Evolutionary conservation across 371 early-diverging fungal species (phyloP), one percentile per base, ranked within the genome.

Genomic region (Conidiobolus incongruus): DNA sequence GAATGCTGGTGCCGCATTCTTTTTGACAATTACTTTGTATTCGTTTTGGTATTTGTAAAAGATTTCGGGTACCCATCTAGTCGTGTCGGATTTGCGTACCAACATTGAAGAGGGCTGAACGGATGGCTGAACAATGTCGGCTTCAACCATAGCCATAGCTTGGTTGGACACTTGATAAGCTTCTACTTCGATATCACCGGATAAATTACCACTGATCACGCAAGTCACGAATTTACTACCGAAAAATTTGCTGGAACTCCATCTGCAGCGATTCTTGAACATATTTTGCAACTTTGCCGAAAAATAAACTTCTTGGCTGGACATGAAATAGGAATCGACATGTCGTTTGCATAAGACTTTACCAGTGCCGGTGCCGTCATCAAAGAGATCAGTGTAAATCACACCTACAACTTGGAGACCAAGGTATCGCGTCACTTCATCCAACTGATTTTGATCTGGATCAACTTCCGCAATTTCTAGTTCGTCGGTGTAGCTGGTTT

Each of bases 1-100:
- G 53, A 94, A 96, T 0, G 83, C 77, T 0, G 94, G 94, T 48
- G 86, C 87, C 15, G 82, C 82, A 22, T 69, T 66, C 45, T 87
- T 75, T 40, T 83, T 67, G 0, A 92, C 95, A 23, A 70, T 61
- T 15, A 84, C 63, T 26, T 76, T 75, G 58, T 96, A 96, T 54
- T 91, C 78, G 62, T 96, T 92, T 54, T 77, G 84, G 58, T 75
- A 85, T 56, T 80, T 81, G 69, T 88, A 96, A 52, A 91, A 85
- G 2, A 96, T 81, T 38, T 96, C 96, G 2, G 94, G 96, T 4
- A 96, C 82, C 53, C 94, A 96, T 5, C 78, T 73, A 42, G 72
- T 69, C 11, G 63, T 45, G 4, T 78, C 72, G 20, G 79, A 64
- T 42, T 80, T 77, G 50, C 66, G 65, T n/a, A 96, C 89, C 6